Base-by-base conservation (phyloP, 768 basidiomycete genomes). In the Pleurotus tuber-regium region DNA sequence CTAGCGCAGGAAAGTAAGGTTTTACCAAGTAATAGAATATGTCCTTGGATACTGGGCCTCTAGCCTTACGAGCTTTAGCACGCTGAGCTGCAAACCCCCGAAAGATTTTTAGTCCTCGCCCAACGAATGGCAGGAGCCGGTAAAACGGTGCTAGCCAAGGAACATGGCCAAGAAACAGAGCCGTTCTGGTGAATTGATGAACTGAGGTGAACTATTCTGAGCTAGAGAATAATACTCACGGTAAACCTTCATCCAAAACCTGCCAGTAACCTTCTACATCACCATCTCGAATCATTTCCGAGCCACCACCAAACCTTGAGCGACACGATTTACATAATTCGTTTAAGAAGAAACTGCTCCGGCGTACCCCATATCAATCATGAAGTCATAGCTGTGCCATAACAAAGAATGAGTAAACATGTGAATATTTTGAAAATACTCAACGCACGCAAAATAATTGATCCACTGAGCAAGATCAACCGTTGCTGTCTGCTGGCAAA, bases 321-420 rank as follows among this genome's bases (percentile, higher is more conserved):
- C n/a, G n/a, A n/a, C n/a, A n/a, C n/a, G n/a, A n/a, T n/a, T n/a
- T n/a, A n/a, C n/a, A n/a, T n/a, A n/a, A n/a, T n/a, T n/a, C n/a
- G n/a, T n/a, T n/a, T n/a, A n/a, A n/a, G n/a, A n/a, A n/a, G n/a
- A n/a, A n/a, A n/a, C n/a, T n/a, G n/a, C n/a, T n/a, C n/a, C n/a
- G n/a, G n/a, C n/a, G n/a, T n/a, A 70, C 68, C 69, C 70, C 61
- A 76, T 65, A 44, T 74, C 72, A n/a, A 65, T 68, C 71, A 75
- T 73, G 44, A 74, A 63, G 50, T 76, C 74, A 46, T 67, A 74
- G 28, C 73, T 74, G 35, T 18, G 2, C 54, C n/a, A 75, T 72
- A n/a, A n/a, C n/a, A n/a, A n/a, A n/a, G n/a, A n/a, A n/a, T n/a
- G n/a, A n/a, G n/a, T n/a, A n/a, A n/a, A n/a, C n/a, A n/a, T n/a